phyloP scores from a whole-genome alignment of 768 basidiomycete species.

The Fistulinella prunicolor region DNA sequence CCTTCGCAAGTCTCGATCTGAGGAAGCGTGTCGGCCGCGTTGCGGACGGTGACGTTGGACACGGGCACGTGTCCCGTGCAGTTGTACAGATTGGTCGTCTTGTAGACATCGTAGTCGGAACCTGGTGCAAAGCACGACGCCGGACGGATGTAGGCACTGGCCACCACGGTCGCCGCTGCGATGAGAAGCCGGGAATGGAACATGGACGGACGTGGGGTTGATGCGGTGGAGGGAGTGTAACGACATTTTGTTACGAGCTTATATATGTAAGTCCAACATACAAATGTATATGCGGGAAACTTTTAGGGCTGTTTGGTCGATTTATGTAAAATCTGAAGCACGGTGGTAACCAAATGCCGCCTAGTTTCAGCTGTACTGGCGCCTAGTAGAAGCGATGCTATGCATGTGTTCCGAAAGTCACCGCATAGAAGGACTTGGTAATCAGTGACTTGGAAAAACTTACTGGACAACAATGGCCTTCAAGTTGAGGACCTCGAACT shows the following conservation, averaged over 20 bases:
- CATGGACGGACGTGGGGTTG: background rate
- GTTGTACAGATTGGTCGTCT: conserved; percentile 16
- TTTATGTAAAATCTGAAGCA: background rate
- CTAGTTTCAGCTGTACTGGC: too few species aligned
- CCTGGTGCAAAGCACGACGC: conserved; percentile 9
- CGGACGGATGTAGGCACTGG: background rate
- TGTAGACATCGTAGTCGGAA: conserved; percentile 10
- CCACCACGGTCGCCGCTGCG: background rate
- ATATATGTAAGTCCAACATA: too few species aligned
- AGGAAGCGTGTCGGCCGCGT: conserved; percentile 15
- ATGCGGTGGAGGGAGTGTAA: background rate
- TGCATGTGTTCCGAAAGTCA: too few species aligned
- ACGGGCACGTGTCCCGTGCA: conserved; percentile 8
- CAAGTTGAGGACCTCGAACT: too few species aligned
- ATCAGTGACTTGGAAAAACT: too few species aligned
- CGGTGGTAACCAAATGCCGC: too few species aligned
- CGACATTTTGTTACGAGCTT: background rate
- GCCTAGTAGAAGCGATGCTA: too few species aligned
- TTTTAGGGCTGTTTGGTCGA: background rate
- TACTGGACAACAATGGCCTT: too few species aligned
- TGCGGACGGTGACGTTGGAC: conserved; percentile 15
- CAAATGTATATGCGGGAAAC: too few species aligned
- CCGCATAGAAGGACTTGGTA: too few species aligned
- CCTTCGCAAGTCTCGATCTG: conserved; percentile 3
- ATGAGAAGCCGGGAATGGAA: background rate